Percentiles rank a stretch among this genome's conserved stretches.
Conservation (phyloP, 2,329 filamentous ascomycete species). For the Colletotrichum sp. region DNA sequence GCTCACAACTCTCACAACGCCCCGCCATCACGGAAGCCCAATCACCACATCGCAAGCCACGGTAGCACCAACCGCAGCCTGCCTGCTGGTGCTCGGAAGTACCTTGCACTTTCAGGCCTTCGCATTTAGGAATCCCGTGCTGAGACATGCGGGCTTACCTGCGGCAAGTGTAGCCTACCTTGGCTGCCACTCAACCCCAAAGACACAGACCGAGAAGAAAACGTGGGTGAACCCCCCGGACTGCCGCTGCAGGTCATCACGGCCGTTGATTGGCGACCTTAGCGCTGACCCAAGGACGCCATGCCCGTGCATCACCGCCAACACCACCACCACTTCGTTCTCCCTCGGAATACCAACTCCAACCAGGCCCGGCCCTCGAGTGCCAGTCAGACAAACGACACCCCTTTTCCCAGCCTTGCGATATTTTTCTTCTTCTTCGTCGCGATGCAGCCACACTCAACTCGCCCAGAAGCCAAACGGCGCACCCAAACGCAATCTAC, state of each 20-base stretch:
- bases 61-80: background rate
- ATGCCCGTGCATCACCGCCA: background rate
- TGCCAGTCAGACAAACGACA: background rate
- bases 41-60: background rate
- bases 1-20: background rate
- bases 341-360: background rate
- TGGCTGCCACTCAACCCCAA: background rate
- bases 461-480: background rate
- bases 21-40: background rate
- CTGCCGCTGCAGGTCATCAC: background rate
- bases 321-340: background rate
- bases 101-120: background rate
- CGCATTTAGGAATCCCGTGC: background rate
- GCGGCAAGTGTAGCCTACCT: background rate
- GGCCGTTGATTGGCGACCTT: constrained; percentile 3
- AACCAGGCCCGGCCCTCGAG: background rate
- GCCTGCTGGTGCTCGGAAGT: background rate
- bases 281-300: background rate
- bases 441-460: background rate
- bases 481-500: background rate
- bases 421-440: background rate
- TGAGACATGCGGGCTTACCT: background rate
- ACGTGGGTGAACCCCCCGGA: background rate
- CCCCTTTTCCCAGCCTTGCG: constrained; percentile 3
- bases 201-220: background rate